These are phyloP conservation scores for Podospora bellae-mahoneyi DNA, from an alignment of 495 filamentous ascomycete genomes.

Conservation along the genomic window DNA sequence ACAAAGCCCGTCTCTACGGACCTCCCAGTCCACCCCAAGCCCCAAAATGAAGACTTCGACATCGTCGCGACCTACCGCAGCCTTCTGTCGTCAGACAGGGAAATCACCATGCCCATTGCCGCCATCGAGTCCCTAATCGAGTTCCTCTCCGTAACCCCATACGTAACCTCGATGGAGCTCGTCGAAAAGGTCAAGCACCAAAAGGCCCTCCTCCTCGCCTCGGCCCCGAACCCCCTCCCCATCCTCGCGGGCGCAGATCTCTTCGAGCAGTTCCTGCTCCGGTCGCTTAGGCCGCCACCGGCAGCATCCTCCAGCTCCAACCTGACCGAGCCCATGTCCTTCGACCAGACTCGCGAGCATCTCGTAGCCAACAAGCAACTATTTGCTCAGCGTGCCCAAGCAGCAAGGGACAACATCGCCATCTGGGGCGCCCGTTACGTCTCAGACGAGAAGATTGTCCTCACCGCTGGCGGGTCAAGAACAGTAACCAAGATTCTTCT, in stretches of 20 bases:
- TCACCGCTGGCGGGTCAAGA: conserved; percentile 83
- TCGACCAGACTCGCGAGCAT: conserved; percentile 77
- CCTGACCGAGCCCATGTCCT: conserved; percentile 58
- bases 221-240: conserved; percentile 82
- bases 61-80: conserved; percentile 53
- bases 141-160: conserved; percentile 69
- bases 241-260: conserved; percentile 91
- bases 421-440: conserved; percentile 72
- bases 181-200: conserved; percentile 76
- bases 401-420: conserved; percentile 77
- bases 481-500: conserved; percentile 75
- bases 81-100: conserved; percentile 61
- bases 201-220: conserved; percentile 60
- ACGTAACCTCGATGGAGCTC: conserved; percentile 88
- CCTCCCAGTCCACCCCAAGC: conserved; percentile 18
- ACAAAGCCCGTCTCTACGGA: conserved; percentile 7
- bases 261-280: conserved; percentile 88
- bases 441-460: conserved; percentile 67
- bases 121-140: conserved; percentile 91
- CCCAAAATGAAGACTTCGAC: conserved; percentile 25
- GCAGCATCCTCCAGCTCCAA: conserved; percentile 48
- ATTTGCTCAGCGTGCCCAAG: conserved; percentile 85
- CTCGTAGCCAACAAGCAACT: conserved; percentile 77
- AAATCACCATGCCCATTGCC: conserved; percentile 91
- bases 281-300: conserved; percentile 47